These are phyloP conservation scores for Tuber melanosporum DNA, from an alignment of 495 filamentous ascomycete genomes.

Conservation along the genomic window DNA sequence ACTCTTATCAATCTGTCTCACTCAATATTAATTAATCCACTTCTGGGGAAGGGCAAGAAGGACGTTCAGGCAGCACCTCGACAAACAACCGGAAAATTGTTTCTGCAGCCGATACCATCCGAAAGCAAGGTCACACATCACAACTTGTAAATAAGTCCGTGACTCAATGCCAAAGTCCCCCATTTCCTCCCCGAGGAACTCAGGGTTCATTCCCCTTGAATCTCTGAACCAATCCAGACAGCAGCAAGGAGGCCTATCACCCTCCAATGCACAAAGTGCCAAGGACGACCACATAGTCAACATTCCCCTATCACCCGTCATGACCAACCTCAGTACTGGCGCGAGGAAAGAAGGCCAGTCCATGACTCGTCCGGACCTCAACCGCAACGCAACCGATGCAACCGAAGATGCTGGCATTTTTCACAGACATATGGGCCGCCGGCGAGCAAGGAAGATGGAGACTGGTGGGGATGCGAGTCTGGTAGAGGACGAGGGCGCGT, in stretches of 20 bases:
- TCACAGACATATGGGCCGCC: constrained; percentile 51
- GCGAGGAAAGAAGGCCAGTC: constrained; percentile 48
- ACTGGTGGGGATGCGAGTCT: constrained; percentile 45
- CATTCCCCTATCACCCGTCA: constrained; percentile 51
- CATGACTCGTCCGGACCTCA: constrained; percentile 35
- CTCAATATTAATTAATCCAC: not conserved
- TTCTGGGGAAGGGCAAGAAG: too few species aligned
- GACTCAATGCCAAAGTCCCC: constrained; percentile 23
- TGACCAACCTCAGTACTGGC: constrained; percentile 49
- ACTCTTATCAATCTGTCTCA: not conserved
- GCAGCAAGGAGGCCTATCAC: constrained; percentile 18
- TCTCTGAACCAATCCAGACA: constrained; percentile 6
- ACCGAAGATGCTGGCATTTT: constrained; percentile 49
- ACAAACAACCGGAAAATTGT: not conserved
- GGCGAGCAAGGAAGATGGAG: constrained; percentile 46
- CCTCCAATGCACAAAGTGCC: constrained; percentile 3
- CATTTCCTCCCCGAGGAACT: constrained; percentile 22
- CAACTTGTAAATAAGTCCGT: not conserved
- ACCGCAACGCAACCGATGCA: constrained; percentile 36
- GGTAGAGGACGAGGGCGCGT: constrained; percentile 54
- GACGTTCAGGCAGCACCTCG: not conserved
- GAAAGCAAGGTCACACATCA: constrained; percentile 1
- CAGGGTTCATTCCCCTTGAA: constrained; percentile 28
- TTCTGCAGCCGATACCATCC: not conserved
- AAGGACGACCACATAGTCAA: constrained; percentile 35